These are phyloP conservation scores for Phytophthora citrophthora DNA, from an alignment of 352 stramenopile species.

Conservation along the genomic window DNA sequence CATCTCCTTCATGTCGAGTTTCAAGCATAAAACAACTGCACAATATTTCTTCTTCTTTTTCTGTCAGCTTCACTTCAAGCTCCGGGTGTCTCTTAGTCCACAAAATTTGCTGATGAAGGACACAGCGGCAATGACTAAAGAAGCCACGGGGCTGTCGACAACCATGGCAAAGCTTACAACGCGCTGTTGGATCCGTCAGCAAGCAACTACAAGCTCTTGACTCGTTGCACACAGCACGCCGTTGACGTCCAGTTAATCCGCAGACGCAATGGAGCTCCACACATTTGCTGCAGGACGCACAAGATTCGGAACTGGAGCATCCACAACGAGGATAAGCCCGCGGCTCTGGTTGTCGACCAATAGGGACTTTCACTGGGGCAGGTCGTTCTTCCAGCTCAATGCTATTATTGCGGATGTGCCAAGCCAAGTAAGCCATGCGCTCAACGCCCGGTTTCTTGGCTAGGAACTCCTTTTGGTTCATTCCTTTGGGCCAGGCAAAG, in stretches of 20 bases:
- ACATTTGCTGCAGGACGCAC: constrained; percentile 59
- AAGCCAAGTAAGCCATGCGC: constrained; percentile 37
- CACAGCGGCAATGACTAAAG: constrained; percentile 67
- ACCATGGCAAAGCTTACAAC: constrained; percentile 64
- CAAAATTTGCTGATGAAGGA: constrained; percentile 48
- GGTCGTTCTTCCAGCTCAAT: constrained; percentile 27
- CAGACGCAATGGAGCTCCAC: constrained; percentile 70
- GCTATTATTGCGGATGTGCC: constrained; percentile 30
- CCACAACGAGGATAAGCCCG: constrained; percentile 41
- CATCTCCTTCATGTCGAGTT: constrained; percentile 27
- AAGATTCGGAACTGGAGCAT: constrained; percentile 55
- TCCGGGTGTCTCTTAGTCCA: constrained; percentile 33
- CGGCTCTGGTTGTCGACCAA: constrained; percentile 30
- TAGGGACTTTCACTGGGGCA: constrained; percentile 3
- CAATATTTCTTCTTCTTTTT: constrained; percentile 15
- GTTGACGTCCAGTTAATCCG: constrained; percentile 27
- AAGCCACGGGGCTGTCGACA: constrained; percentile 42
- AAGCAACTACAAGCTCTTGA: constrained; percentile 72
- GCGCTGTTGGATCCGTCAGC: constrained; percentile 23
- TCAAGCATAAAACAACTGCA: constrained; percentile 54
- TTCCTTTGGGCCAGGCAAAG: constrained; percentile 26
- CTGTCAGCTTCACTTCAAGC: constrained; percentile 15
- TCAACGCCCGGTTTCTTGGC: constrained; percentile 30
- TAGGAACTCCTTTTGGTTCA: constrained; percentile 27
- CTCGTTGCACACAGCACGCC: constrained; percentile 53